Evolutionary conservation across 2,329 filamentous ascomycete species (phyloP), one percentile per base, ranked within the genome.

Genomic region (Apiospora rasikravindrae): DNA sequence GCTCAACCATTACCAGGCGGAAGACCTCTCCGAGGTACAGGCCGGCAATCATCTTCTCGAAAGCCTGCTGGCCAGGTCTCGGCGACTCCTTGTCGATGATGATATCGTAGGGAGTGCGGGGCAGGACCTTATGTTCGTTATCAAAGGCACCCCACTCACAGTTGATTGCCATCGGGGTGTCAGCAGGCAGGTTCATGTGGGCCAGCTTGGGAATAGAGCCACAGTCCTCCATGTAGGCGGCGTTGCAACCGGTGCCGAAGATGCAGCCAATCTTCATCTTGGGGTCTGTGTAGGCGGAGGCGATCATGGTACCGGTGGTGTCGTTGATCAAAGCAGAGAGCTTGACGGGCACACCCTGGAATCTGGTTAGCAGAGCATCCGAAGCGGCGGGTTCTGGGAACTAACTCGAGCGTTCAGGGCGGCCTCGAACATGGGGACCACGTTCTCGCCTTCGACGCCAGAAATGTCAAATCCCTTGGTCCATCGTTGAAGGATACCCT

Each of bases 131-230:
- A 85, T 96, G 93, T 83, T 97, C 94, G 82, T 98, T 98, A 83
- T 98, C 96, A 80, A 98, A 98, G 45, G 96, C 95, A 76, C 96
- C 96, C 89, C 95, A 98, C 83, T 98, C 96, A 86, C 95, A 98
- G 87, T 98, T 98, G 86, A 98, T 98, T 70, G 94, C 95, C 88
- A 98, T 97, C 67, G 92, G 94, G 73, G 91, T 91, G 74, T 96
- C 91, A 0, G 94, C 87, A 69, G 95, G 93, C 49, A 98, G 89
- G 79, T 97, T 96, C 87, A 97, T 89, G 84, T 98, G 91, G 14
- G 93, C 94, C 71, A 99, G 90, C 88, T 99, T 99, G 75, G 95
- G 96, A 75, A 99, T 94, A 16, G 92, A 94, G 75, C 94, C 95
- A 75, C 90, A 94, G 79, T 97, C 85, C 84, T 99, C 96, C 93